These are phyloP conservation scores for Paraphoma chrysanthemicola DNA, from an alignment of 2,329 filamentous ascomycete species.

Conservation along the genomic window DNA sequence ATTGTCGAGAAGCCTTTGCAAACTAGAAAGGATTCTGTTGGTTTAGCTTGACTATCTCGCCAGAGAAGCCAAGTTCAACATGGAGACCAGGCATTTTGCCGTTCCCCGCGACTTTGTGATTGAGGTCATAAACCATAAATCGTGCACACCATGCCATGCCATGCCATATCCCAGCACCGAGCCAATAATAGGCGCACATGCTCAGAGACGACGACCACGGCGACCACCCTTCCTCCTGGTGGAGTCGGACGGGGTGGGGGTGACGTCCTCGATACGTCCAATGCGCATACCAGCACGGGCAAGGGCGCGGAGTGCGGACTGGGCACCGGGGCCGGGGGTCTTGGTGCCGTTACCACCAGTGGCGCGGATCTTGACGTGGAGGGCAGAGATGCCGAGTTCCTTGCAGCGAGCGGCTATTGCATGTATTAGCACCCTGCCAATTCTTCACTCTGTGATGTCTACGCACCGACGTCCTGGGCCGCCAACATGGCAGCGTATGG, in stretches of 20 bases:
- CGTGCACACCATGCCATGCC: constrained; percentile 44
- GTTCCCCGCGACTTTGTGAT: constrained; percentile 49
- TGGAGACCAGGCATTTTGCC: constrained; percentile 50
- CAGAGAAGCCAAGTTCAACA: constrained; percentile 46
- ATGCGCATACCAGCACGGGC: constrained; percentile 99
- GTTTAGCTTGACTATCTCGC: constrained; percentile 43
- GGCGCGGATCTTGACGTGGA: constrained; percentile 99
- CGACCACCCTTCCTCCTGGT: constrained; percentile 99
- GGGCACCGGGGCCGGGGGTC: constrained; percentile 98
- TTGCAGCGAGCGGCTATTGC: constrained; percentile 78
- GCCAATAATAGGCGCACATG: constrained; percentile 52
- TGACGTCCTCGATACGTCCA: constrained; percentile 99
- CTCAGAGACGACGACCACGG: constrained; percentile 99
- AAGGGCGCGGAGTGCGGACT: constrained; percentile 97
- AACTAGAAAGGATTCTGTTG: constrained; percentile 49
- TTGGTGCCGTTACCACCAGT: constrained; percentile 99
- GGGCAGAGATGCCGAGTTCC: constrained; percentile 86
- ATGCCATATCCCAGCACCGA: constrained; percentile 40
- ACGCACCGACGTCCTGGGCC: constrained; percentile 76
- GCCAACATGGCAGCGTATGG: constrained; percentile 99
- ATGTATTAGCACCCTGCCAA: constrained; percentile 49
- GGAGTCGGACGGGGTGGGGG: constrained; percentile 97
- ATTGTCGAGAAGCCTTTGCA: constrained; percentile 42
- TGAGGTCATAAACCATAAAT: constrained; percentile 46
- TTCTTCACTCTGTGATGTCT: background rate